A percentile compares a stretch with the other conserved stretches of the same genome.
phyloP scores from a whole-genome alignment of 2,329 filamentous ascomycete species.

The Colletotrichum plurivorum region DNA sequence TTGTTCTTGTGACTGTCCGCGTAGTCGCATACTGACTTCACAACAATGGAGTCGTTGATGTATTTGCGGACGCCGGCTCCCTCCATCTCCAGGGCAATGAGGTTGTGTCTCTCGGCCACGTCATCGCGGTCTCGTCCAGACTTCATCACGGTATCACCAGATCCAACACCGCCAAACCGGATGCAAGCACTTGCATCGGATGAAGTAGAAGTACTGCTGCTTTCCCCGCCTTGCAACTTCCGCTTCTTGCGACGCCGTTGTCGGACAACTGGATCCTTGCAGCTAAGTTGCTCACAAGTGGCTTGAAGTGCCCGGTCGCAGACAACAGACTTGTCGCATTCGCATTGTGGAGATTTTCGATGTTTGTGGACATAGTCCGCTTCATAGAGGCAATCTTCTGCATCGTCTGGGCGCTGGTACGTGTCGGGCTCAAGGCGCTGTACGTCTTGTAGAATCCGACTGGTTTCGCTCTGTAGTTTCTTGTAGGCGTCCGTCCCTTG shows the following conservation, averaged over 20 bases:
- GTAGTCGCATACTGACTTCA: constrained; percentile 57
- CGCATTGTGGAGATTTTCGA: constrained; percentile 21
- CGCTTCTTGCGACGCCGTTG: constrained; percentile 11
- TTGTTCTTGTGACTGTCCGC: constrained; percentile 56
- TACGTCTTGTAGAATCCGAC: neutral
- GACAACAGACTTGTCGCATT: constrained; percentile 18
- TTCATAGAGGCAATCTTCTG: constrained; percentile 49
- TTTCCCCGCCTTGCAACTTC: constrained; percentile 1
- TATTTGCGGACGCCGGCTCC: constrained; percentile 49
- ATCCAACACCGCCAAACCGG: constrained; percentile 48
- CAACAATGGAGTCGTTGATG: constrained; percentile 51
- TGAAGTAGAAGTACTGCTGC: too few species aligned
- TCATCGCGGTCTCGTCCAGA: constrained; percentile 52
- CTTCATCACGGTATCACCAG: constrained; percentile 57
- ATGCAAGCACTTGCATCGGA: neutral
- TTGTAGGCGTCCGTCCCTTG: constrained; percentile 46
- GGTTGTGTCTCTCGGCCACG: constrained; percentile 44
- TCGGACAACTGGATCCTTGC: constrained; percentile 46
- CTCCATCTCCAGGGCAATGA: constrained; percentile 54
- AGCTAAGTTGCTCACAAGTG: constrained; percentile 45
- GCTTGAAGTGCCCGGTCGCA: constrained; percentile 41
- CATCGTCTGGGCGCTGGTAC: constrained; percentile 47
- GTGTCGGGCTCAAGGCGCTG: neutral
- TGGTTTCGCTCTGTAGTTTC: constrained; percentile 37
- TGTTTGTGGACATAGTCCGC: constrained; percentile 52